These are phyloP conservation scores for Backusella westeae DNA, from an alignment of 192 early-diverging fungal species.

Conservation along the genomic window DNA sequence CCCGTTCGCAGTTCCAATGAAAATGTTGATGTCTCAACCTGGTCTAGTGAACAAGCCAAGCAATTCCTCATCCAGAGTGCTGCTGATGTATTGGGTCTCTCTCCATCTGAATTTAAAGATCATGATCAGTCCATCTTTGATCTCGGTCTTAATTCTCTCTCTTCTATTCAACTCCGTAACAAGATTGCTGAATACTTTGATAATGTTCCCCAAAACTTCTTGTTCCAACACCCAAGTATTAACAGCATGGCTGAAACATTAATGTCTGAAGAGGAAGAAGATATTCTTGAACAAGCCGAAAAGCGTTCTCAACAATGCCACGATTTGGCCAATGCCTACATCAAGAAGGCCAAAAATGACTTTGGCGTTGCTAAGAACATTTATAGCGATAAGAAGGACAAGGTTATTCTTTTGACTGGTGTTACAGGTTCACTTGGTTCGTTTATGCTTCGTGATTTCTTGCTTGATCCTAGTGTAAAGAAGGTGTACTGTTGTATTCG, in stretches of 20 bases:
- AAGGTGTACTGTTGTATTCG: constrained; percentile 34
- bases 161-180: constrained; percentile 25
- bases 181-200: constrained; percentile 8
- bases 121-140: constrained; percentile 24
- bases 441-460: constrained; percentile 20
- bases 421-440: constrained; percentile 36
- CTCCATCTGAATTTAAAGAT: constrained; percentile 10
- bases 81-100: constrained; percentile 14
- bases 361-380: constrained; percentile 3
- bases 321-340: constrained; percentile 10
- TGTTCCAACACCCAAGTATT: constrained; percentile 27
- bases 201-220: constrained; percentile 26
- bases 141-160: constrained; percentile 28
- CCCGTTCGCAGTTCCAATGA: too few relatives aligned
- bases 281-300: background rate
- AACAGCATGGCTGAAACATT: constrained; percentile 7
- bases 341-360: constrained; percentile 8
- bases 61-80: constrained; percentile 5
- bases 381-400: background rate
- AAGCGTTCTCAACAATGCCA: background rate
- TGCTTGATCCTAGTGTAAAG: constrained; percentile 17
- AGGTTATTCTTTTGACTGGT: constrained; percentile 34
- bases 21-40: background rate
- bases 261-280: background rate
- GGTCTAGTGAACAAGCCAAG: background rate